These are phyloP conservation scores for Nigrospora oryzae DNA, from an alignment of 2,329 filamentous ascomycete species.

Conservation along the genomic window DNA sequence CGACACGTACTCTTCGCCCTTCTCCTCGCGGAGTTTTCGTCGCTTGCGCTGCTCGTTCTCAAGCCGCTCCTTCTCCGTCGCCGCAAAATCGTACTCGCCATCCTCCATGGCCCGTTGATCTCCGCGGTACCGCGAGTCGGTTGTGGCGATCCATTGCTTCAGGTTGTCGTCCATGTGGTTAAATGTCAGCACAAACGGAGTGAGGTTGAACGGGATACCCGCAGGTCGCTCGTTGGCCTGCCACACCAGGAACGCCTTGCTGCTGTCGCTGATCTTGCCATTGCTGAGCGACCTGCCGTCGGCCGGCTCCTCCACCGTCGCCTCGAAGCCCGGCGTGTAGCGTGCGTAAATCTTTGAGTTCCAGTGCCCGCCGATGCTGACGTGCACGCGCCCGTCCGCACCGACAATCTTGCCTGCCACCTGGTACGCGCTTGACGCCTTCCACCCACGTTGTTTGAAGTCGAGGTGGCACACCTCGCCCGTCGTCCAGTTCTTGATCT, in stretches of 20 bases:
- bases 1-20: slow-evolving; percentile 73
- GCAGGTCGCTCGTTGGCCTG: slow-evolving; percentile 73
- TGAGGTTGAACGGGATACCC: slow-evolving; percentile 93
- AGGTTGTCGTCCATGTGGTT: slow-evolving; percentile 89
- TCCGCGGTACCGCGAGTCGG: slow-evolving; percentile 84
- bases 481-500: slow-evolving; percentile 94
- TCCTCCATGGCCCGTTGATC: slow-evolving; percentile 99
- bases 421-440: slow-evolving; percentile 83
- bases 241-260: slow-evolving; percentile 85
- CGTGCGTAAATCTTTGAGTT: slow-evolving; percentile 96
- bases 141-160: slow-evolving; percentile 70
- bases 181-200: slow-evolving; percentile 88
- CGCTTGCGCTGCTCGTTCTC: slow-evolving; percentile 84
- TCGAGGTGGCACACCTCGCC: slow-evolving; percentile 84
- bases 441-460: slow-evolving; percentile 95
- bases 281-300: slow-evolving; percentile 29
- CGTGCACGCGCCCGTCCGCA: slow-evolving; percentile 67
- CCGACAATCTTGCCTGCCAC: slow-evolving; percentile 82
- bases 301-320: slow-evolving; percentile 52
- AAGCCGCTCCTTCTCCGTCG: slow-evolving; percentile 85
- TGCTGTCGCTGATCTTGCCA: slow-evolving; percentile 54
- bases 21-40: slow-evolving; percentile 62
- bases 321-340: slow-evolving; percentile 84
- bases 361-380: slow-evolving; percentile 91
- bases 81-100: slow-evolving; percentile 90